A percentile compares a stretch with the other conserved stretches of the same genome.
Conservation (phyloP, 768 basidiomycete species). For the Agaricus sinodeliciosus region DNA sequence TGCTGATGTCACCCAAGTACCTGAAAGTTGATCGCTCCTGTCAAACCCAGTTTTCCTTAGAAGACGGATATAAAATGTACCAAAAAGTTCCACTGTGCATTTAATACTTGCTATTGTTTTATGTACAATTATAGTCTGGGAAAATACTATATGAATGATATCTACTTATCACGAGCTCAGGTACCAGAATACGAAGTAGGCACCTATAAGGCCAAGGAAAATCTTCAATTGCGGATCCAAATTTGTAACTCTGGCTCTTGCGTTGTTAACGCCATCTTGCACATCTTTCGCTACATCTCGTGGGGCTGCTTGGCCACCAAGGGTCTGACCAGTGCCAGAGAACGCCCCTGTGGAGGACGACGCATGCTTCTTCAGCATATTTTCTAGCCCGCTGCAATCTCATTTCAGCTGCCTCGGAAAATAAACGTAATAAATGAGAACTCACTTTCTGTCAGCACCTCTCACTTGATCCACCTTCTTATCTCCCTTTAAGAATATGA, state of each 20-base stretch:
- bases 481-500: conserved; percentile 66
- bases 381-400: conserved; percentile 51
- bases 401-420: neutral
- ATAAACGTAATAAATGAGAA: neutral
- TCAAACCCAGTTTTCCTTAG: neutral
- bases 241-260: conserved; percentile 32
- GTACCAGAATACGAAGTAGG: conserved; percentile 58
- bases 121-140: neutral
- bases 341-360: conserved; percentile 42
- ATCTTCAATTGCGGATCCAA: conserved; percentile 66
- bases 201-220: conserved; percentile 52
- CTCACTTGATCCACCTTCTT: conserved; percentile 64
- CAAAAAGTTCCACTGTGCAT: conserved; percentile 11
- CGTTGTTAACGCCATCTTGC: conserved; percentile 25
- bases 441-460: conserved; percentile 65
- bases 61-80: neutral
- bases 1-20: neutral
- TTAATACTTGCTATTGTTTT: neutral
- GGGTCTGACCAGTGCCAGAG: conserved; percentile 66
- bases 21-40: neutral
- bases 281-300: conserved; percentile 27
- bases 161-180: conserved; percentile 24
- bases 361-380: conserved; percentile 45
- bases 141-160: neutral
- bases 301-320: conserved; percentile 38